Percentiles rank a stretch among this genome's conserved stretches.
These are phyloP conservation scores for Leptographium wingfieldii DNA, from an alignment of 2,329 filamentous ascomycete species.

Conservation along the genomic window DNA sequence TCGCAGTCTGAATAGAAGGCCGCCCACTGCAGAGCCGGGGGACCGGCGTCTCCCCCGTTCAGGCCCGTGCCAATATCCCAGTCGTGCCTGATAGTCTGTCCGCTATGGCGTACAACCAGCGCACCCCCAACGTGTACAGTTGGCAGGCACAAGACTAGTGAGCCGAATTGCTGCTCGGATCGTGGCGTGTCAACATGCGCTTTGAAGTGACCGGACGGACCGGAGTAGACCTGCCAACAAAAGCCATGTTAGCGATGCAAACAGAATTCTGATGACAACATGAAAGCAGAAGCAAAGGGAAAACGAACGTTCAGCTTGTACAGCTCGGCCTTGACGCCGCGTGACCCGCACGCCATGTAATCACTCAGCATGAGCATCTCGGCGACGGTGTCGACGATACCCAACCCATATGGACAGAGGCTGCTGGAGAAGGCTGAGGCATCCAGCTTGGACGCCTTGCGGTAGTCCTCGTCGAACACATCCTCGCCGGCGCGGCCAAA, in stretches of 20 bases:
- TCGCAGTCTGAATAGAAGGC: conserved; percentile 36
- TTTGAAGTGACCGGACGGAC: conserved; percentile 36
- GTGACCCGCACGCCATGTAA: background rate
- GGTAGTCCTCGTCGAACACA: conserved; percentile 33
- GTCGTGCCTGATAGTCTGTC: conserved; percentile 24
- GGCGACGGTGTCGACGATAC: conserved; percentile 37
- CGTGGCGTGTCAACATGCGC: conserved; percentile 42
- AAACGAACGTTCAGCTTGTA: conserved; percentile 41
- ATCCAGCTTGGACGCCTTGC: conserved; percentile 42
- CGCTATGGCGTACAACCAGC: conserved; percentile 28
- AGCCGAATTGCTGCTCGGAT: conserved; percentile 34
- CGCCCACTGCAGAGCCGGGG: conserved; percentile 26
- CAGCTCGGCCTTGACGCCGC: conserved; percentile 35
- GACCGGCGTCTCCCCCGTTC: background rate
- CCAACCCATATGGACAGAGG: conserved; percentile 37
- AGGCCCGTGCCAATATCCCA: conserved; percentile 19
- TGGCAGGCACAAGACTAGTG: conserved; percentile 38
- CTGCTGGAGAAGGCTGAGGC: conserved; percentile 28
- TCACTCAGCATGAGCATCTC: conserved; percentile 28
- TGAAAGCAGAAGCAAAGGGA: background rate
- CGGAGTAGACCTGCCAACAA: conserved; percentile 31
- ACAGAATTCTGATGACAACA: background rate
- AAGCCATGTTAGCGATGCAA: background rate
- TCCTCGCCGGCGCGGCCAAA: conserved; percentile 14
- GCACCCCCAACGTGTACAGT: conserved; percentile 25